These are phyloP conservation scores for Zymoseptoria tritici DNA, from an alignment of 2,329 filamentous ascomycete genomes.

Conservation along the genomic window DNA sequence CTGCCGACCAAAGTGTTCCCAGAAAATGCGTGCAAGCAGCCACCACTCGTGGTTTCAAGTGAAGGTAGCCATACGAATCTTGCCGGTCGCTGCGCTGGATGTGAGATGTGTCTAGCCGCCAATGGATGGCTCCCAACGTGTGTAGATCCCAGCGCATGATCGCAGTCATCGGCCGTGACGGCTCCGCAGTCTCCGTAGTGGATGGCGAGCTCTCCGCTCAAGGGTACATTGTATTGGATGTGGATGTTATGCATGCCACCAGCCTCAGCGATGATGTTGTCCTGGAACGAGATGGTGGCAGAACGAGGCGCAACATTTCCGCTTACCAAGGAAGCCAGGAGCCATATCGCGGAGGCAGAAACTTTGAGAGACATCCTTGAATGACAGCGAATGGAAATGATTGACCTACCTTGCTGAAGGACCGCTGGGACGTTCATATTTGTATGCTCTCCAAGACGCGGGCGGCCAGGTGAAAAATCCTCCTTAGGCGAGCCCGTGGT, in stretches of 20 bases:
- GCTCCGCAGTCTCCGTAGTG: constrained; percentile 42
- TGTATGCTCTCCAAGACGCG: background rate
- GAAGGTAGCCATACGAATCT: constrained; percentile 45
- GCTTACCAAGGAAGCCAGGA: constrained; percentile 9
- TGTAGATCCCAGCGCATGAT: constrained; percentile 40
- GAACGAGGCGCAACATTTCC: constrained; percentile 12
- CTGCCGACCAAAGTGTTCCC: constrained; percentile 34
- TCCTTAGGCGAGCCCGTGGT: background rate
- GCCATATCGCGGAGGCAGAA: constrained; percentile 9
- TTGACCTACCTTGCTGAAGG: background rate
- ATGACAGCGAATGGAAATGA: background rate
- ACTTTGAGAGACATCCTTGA: constrained; percentile 6
- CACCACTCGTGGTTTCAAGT: constrained; percentile 31
- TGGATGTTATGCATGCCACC: constrained; percentile 44
- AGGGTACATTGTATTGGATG: constrained; percentile 35
- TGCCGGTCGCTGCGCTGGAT: constrained; percentile 32
- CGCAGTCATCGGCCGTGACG: constrained; percentile 27
- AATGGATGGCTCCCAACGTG: constrained; percentile 30
- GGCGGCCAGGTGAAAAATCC: background rate
- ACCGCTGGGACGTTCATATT: background rate
- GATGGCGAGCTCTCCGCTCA: constrained; percentile 39
- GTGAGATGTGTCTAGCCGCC: constrained; percentile 21
- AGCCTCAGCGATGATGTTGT: constrained; percentile 22
- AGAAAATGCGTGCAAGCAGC: constrained; percentile 42
- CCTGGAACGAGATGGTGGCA: constrained; percentile 18